Evolutionary conservation across 1,284 basidiomycete genomes (phyloP), one percentile per base, ranked within the genome.

Genomic region (Dichomitus squalens): DNA sequence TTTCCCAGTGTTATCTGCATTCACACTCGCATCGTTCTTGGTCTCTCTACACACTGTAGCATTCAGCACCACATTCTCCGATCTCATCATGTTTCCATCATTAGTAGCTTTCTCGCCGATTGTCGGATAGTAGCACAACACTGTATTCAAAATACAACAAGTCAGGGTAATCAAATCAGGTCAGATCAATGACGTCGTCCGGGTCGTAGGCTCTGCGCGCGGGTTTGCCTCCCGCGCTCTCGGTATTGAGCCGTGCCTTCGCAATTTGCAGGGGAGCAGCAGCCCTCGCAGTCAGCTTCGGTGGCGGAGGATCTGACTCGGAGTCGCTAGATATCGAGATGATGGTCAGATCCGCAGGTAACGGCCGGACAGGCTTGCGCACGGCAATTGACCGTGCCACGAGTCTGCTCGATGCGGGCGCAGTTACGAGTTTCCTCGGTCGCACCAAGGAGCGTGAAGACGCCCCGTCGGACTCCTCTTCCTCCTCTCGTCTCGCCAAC

Each of bases 101-200:
- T 57, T 34, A 34, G 33, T 38, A 43, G 54, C 40, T 49, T 44
- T 39, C 49, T 47, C 40, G 44, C 16, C 52, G 57, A 52, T 40
- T 43, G 56, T 63, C 61, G 64, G 53, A 59, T 60, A 61, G 54
- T 53, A 56, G 41, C 47, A 61, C 46, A 62, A 58, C 56, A 53
- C 52, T 58, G 59, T 59, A 64, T 53, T 56, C 54, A 58, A 60
- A 51, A 55, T 48, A 59, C 43, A 58, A 40, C 31, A 27, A 31
- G 31, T 46, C 40, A 49, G 36, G 33, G 51, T 54, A 23, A 47
- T 44, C 27, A 27, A 57, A 53, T 67, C 59, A 76, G n/a, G 76
- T 76, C 23, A 78, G 68, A 66, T 79, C 77, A 48, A 79, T 77
- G 11, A 78, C 59, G 44, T 74, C 60, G 12, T 58, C 50, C 11